Base-by-base conservation (phyloP, 371 early-diverging fungal genomes). In the Mucor indicus region DNA sequence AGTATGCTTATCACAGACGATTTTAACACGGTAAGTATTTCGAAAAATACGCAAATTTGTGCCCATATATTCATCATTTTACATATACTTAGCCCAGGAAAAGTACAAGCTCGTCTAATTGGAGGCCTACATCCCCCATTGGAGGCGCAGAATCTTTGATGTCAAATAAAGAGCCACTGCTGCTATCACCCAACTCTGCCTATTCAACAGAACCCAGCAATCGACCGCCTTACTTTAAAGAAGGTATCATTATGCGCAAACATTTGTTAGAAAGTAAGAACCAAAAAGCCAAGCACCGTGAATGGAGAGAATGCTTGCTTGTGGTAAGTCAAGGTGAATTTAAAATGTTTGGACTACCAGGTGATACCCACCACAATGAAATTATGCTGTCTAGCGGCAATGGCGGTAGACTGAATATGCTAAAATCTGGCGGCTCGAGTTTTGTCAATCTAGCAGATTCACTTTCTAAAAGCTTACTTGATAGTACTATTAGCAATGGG, bases 171-270 rank as follows among this genome's bases (percentile, higher is more conserved):
- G 44, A n/a, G n/a, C n/a, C n/a, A n/a, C n/a, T n/a, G n/a, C n/a
- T n/a, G n/a, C n/a, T n/a, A n/a, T n/a, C 61, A 0, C 30, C 55
- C 40, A 43, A 48, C 12, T 55, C 61, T 15, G 20, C 19, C 2
- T 21, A 47, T n/a, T 61, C 61, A 24, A 33, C 40, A 13, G 36
- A n/a, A n/a, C n/a, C 52, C 48, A 6, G 38, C 56, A n/a, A n/a
- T n/a, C n/a, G n/a, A n/a, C n/a, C 73, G 2, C 73, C 77, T 13
- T 79, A 78, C 43, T 40, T 75, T 10, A 79, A 88, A 52, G 89
- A 88, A 60, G 88, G 94, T 1, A 74, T 90, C 2, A 78, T 95
- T 20, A 83, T 90, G 63, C 80, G 94, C 29, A 95, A 95, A 61
- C 91, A 92, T 61, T 57, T 91, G 32, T 72, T 83, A 50, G 92